Base-by-base conservation (phyloP, 805 yeast species). In the Metschnikowia lunata region DNA sequence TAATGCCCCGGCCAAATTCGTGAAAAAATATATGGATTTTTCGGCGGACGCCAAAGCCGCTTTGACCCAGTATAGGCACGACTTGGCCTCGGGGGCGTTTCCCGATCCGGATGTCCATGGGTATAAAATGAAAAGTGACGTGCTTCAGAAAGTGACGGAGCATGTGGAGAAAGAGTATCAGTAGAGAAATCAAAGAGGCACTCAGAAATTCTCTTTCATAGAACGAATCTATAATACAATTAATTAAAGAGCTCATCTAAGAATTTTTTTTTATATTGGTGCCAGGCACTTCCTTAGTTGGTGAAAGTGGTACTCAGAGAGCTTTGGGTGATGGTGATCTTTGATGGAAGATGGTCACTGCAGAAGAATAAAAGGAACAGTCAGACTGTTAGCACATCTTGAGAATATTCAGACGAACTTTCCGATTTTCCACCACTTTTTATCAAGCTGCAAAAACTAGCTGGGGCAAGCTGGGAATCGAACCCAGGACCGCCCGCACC, bases 61-160 rank as follows among this genome's bases (percentile, higher is more conserved):
- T 0, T 61, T 88, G 29, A 54, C 64, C 11, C 45, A 66, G 23
- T 91, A 86, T 60, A 71, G 69, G 12, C 36, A 56, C 1, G 97
- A 90, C 8, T 86, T 91, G 23, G 71, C 74, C 37, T 30, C 48
- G 0, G 56, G 66, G 1, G 43, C 40, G 6, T 91, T 86, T 60
- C 99, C 99, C 0, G 66, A 70, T 7, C 64, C 69, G 7, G 76
- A 72, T 4, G 53, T 50, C 30, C 91, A 89, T 56, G 79, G 85
- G 5, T 90, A 83, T 61, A 74, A 76, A 43, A 80, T 89, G 46
- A 83, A 82, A 43, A 80, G 77, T 26, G 88, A 80, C 1, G 81
- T 83, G 34, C 77, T 67, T 36, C 55, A 53, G 11, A 60, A 56
- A 37, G 55, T 62, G 30, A 61, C 58, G 46, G 40, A 42, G 30